Conservation (phyloP, 768 basidiomycete genomes). For the Suillus lakei region DNA sequence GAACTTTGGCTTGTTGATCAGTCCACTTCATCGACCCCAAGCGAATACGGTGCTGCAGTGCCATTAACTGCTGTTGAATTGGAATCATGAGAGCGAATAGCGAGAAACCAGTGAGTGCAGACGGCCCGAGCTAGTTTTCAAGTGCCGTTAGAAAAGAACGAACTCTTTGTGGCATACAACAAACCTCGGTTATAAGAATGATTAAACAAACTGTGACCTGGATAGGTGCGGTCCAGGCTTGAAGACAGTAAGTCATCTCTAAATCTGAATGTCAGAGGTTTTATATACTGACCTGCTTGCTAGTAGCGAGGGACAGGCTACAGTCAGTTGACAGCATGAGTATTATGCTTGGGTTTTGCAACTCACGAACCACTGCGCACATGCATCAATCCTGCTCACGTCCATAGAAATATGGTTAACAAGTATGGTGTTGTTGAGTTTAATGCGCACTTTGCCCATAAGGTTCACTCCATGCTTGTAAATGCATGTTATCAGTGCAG, state of each 20-base stretch:
- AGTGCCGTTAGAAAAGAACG: neutral
- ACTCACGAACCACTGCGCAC: constrained; percentile 77
- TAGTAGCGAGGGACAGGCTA: constrained; percentile 17
- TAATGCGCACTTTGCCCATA: constrained; percentile 66
- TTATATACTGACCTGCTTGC: constrained; percentile 43
- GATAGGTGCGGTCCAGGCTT: constrained; percentile 72
- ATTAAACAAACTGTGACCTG: constrained; percentile 64
- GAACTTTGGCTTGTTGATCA: constrained; percentile 61
- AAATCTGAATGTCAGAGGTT: neutral
- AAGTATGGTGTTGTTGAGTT: constrained; percentile 62
- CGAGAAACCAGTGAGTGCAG: constrained; percentile 72
- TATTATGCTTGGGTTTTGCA: neutral
- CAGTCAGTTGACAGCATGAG: neutral
- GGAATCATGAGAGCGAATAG: constrained; percentile 67
- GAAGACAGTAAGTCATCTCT: constrained; percentile 2
- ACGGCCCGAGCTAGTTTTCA: constrained; percentile 60
- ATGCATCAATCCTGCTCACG: constrained; percentile 63
- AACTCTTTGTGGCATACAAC: constrained; percentile 10
- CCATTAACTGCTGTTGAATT: constrained; percentile 67
- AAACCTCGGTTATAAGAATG: constrained; percentile 61
- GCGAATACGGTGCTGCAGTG: constrained; percentile 56
- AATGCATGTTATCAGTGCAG: constrained; percentile 68
- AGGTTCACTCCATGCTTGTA: constrained; percentile 72
- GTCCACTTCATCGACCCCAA: constrained; percentile 64
- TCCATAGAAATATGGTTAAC: constrained; percentile 71